Evolutionary conservation across 768 basidiomycete species (phyloP).

Genomic region (Sporobolomyces pararoseus): DNA sequence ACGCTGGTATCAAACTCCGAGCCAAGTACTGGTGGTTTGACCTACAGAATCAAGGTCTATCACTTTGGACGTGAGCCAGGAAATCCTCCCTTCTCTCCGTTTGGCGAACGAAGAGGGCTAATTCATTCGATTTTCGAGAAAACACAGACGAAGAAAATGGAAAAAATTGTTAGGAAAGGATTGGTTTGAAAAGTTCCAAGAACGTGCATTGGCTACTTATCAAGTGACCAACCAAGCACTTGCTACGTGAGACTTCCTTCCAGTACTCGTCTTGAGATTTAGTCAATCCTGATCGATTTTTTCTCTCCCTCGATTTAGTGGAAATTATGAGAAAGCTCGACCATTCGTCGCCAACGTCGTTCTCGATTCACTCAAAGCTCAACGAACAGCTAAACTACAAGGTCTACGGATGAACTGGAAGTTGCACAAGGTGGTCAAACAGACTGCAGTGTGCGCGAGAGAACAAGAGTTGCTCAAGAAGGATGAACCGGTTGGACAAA

Average conservation of each 20-base stretch:
- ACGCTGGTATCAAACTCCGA: background rate
- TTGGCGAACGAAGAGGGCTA: too few relatives aligned
- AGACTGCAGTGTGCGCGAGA: slow-evolving; percentile 28
- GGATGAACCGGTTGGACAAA: slow-evolving; percentile 35
- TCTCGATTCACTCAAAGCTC: slow-evolving; percentile 32
- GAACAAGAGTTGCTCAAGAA: slow-evolving; percentile 39
- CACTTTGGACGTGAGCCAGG: slow-evolving; percentile 24
- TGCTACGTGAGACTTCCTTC: slow-evolving; percentile 16
- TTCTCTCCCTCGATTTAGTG: background rate
- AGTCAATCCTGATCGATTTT: background rate
- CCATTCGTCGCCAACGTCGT: slow-evolving; percentile 22
- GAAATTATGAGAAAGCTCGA: slow-evolving; percentile 29
- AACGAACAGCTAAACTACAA: slow-evolving; percentile 28
- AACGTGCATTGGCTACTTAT: slow-evolving; percentile 24
- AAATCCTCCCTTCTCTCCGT: too few relatives aligned
- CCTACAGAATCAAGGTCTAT: background rate
- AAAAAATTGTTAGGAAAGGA: slow-evolving; percentile 24
- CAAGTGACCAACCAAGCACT: slow-evolving; percentile 30
- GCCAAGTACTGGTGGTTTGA: slow-evolving; percentile 21
- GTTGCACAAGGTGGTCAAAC: slow-evolving; percentile 34
- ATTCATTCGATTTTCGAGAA: background rate
- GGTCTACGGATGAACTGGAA: slow-evolving; percentile 38
- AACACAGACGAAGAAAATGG: slow-evolving; percentile 17
- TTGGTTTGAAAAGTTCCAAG: slow-evolving; percentile 30
- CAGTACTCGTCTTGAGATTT: background rate